Conservation (phyloP, 768 basidiomycete species). For the Termitomyces titanicus region DNA sequence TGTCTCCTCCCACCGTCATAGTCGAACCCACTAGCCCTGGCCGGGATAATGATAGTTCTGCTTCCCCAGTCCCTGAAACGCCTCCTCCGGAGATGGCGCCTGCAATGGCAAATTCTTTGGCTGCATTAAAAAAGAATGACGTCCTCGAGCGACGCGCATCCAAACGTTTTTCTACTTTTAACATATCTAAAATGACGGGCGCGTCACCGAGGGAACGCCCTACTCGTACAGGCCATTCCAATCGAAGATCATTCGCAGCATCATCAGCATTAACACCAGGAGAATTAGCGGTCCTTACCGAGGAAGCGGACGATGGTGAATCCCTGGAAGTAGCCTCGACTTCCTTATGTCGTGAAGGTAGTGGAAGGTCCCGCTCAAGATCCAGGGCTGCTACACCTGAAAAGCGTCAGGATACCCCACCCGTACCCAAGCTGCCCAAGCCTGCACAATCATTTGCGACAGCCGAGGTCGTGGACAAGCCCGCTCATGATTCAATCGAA, state of each 20-base stretch:
- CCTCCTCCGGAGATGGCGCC: constrained; percentile 44
- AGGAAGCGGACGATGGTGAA: constrained; percentile 63
- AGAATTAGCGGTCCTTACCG: constrained; percentile 72
- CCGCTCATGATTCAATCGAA: constrained; percentile 7
- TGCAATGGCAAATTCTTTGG: constrained; percentile 76
- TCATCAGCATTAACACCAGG: constrained; percentile 60
- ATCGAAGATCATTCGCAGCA: constrained; percentile 66
- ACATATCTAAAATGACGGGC: constrained; percentile 90
- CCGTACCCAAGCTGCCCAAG: constrained; percentile 46
- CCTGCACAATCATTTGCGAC: constrained; percentile 33
- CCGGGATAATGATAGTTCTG: constrained; percentile 26
- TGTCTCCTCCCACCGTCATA: constrained; percentile 40
- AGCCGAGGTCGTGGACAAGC: constrained; percentile 5
- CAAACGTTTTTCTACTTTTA: constrained; percentile 93
- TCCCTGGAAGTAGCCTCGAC: constrained; percentile 15
- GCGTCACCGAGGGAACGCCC: constrained; percentile 46
- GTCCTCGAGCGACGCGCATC: constrained; percentile 87
- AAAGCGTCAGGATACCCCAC: constrained; percentile 28
- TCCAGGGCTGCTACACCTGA: constrained; percentile 38
- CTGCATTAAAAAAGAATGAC: constrained; percentile 84
- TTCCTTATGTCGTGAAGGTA: constrained; percentile 22
- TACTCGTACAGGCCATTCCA: constrained; percentile 41
- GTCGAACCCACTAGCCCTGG: constrained; percentile 50
- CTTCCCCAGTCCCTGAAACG: constrained; percentile 33
- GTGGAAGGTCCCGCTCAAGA: constrained; percentile 23